These are phyloP conservation scores for Aegilops bicornis DNA, from an alignment of 176 grass and related monocot species.

Conservation along the genomic window DNA sequence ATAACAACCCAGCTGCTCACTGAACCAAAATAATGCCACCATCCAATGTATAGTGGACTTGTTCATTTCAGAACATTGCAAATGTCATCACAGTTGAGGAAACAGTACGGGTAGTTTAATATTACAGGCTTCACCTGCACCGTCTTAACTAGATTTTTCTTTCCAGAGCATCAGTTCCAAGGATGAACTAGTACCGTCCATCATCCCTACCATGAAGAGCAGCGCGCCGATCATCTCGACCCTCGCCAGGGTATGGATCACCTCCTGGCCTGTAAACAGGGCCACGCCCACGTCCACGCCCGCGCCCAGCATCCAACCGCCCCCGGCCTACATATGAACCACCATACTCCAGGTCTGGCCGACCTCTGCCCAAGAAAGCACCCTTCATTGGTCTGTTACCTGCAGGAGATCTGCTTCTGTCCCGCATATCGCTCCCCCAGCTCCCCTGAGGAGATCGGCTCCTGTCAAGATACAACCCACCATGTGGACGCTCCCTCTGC, in stretches of 20 bases:
- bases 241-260: constrained; percentile 40
- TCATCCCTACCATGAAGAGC: constrained; percentile 48
- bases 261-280: constrained; percentile 47
- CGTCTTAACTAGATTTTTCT: constrained; percentile 18
- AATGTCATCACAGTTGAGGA: constrained; percentile 29
- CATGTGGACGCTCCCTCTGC: constrained; percentile 34
- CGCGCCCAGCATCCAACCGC: constrained; percentile 21
- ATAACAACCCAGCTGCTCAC: not conserved
- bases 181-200: constrained; percentile 28
- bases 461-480: constrained; percentile 48
- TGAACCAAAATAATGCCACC: not conserved
- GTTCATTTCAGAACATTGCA: constrained; percentile 10
- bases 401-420: constrained; percentile 68
- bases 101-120: not conserved
- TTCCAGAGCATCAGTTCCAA: not conserved
- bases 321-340: constrained; percentile 40
- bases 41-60: constrained; percentile 6
- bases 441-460: constrained; percentile 53
- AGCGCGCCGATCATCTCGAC: constrained; percentile 32
- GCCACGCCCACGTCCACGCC: constrained; percentile 31
- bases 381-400: constrained; percentile 52
- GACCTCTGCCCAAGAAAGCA: constrained; percentile 45
- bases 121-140: constrained; percentile 32
- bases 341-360: constrained; percentile 30
- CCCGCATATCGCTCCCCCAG: constrained; percentile 42